Evolutionary conservation across 768 basidiomycete species (phyloP).

Genomic region (Phaeotremella fagi): DNA sequence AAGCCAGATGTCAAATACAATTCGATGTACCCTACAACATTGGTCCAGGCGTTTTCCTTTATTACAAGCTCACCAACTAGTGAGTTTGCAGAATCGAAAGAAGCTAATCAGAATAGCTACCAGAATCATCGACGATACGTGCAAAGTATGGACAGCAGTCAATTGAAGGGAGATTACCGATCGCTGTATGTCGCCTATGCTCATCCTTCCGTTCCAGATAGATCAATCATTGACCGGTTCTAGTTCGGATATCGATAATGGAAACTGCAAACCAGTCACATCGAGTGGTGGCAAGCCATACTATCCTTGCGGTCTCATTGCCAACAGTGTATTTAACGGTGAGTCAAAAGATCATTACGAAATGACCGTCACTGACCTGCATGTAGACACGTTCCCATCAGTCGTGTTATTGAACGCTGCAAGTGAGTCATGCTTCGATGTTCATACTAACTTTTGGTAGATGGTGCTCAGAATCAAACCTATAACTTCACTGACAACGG

Average conservation of each 20-base stretch:
- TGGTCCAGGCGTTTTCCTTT: slow-evolving; percentile 70
- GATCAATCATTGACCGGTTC: not conserved
- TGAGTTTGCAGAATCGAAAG: slow-evolving; percentile 15
- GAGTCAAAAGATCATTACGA: slow-evolving; percentile 18
- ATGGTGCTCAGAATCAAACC: slow-evolving; percentile 47
- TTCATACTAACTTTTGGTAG: slow-evolving; percentile 9
- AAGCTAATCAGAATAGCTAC: slow-evolving; percentile 59
- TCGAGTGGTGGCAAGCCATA: slow-evolving; percentile 56
- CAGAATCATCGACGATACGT: slow-evolving; percentile 99
- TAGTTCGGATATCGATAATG: slow-evolving; percentile 49
- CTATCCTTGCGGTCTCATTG: slow-evolving; percentile 95
- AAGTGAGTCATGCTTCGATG: slow-evolving; percentile 45
- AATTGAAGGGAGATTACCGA: slow-evolving; percentile 64
- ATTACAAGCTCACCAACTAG: slow-evolving; percentile 66
- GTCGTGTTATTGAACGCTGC: slow-evolving; percentile 59
- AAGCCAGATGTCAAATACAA: slow-evolving; percentile 66
- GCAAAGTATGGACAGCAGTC: slow-evolving; percentile 76
- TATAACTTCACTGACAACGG: slow-evolving; percentile 72
- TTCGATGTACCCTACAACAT: slow-evolving; percentile 80
- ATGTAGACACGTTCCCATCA: slow-evolving; percentile 69
- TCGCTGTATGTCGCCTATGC: slow-evolving; percentile 39
- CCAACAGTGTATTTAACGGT: slow-evolving; percentile 97
- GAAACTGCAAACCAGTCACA: slow-evolving; percentile 88
- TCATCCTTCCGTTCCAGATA: not conserved
- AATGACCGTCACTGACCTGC: not conserved